Conservation (phyloP, 1,284 basidiomycete genomes). For the Pseudozyma tsukubaensis region DNA sequence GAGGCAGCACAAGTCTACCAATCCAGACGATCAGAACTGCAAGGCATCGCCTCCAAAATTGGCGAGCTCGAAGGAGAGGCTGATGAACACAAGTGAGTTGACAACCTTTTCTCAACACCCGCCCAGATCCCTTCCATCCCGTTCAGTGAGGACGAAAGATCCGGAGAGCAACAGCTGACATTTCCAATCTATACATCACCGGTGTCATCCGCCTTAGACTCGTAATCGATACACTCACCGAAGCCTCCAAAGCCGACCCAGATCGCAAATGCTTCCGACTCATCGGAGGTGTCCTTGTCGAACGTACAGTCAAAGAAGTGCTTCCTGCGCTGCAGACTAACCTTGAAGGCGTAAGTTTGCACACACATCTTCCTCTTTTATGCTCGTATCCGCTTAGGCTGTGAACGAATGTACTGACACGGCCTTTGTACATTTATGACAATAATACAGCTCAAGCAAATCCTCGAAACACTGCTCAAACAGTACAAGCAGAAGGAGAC, state of each 20-base stretch:
- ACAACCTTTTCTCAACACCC: not conserved
- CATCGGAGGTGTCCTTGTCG: slow-evolving; percentile 94
- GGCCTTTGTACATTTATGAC: not conserved
- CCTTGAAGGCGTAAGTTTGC: slow-evolving; percentile 59
- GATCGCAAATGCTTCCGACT: slow-evolving; percentile 94
- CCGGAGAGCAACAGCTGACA: not conserved
- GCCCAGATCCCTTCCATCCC: no score
- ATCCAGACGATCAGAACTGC: slow-evolving; percentile 57
- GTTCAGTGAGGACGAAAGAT: no score
- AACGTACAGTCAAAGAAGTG: slow-evolving; percentile 94
- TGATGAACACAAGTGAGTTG: slow-evolving; percentile 67
- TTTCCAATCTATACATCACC: no score
- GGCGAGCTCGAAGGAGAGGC: slow-evolving; percentile 66
- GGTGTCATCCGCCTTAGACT: no score
- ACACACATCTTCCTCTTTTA: not conserved
- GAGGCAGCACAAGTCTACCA: slow-evolving; percentile 60
- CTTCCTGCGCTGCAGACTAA: slow-evolving; percentile 76
- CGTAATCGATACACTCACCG: slow-evolving; percentile 85
- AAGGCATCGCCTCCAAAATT: slow-evolving; percentile 66
- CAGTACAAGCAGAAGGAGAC: slow-evolving; percentile 67
- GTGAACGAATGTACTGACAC: not conserved
- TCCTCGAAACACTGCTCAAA: slow-evolving; percentile 62
- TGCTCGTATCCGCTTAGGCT: not conserved
- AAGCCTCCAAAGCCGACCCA: slow-evolving; percentile 75
- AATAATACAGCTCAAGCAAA: slow-evolving; percentile 57